These are phyloP conservation scores for Termitomyces sp. DNA, from an alignment of 768 basidiomycete genomes.

Conservation along the genomic window DNA sequence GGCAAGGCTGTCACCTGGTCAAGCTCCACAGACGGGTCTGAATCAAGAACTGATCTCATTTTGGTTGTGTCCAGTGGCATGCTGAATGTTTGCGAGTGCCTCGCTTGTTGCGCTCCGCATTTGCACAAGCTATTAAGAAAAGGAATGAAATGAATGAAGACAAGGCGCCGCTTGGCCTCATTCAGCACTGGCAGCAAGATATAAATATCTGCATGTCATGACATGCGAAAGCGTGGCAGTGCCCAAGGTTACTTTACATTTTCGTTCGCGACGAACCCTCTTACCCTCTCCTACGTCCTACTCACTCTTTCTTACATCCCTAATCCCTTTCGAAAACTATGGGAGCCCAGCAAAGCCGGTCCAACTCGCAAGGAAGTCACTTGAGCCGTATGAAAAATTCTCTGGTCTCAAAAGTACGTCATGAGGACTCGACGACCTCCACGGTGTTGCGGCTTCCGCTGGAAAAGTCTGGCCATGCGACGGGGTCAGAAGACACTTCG, in stretches of 20 bases:
- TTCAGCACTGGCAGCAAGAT: neutral
- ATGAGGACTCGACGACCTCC: constrained; percentile 1
- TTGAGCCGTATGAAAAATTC: constrained; percentile 17
- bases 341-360: constrained; percentile 28
- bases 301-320: neutral
- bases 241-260: neutral
- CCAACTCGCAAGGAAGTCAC: constrained; percentile 13
- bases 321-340: constrained; percentile 9
- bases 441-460: neutral
- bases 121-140: neutral
- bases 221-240: constrained; percentile 4
- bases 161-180: neutral
- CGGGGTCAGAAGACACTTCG: neutral
- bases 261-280: neutral
- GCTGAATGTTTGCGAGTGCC: neutral
- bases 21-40: constrained; percentile 24
- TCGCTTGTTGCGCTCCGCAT: neutral
- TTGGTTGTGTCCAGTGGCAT: neutral
- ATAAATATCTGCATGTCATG: neutral
- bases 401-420: constrained; percentile 11
- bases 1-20: neutral
- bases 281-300: neutral
- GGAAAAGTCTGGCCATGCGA: neutral
- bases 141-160: neutral
- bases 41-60: neutral